Percentiles rank a stretch among this genome's conserved stretches.
phyloP scores from a whole-genome alignment of 73 alveolate species.

The Stentor coeruleus region DNA sequence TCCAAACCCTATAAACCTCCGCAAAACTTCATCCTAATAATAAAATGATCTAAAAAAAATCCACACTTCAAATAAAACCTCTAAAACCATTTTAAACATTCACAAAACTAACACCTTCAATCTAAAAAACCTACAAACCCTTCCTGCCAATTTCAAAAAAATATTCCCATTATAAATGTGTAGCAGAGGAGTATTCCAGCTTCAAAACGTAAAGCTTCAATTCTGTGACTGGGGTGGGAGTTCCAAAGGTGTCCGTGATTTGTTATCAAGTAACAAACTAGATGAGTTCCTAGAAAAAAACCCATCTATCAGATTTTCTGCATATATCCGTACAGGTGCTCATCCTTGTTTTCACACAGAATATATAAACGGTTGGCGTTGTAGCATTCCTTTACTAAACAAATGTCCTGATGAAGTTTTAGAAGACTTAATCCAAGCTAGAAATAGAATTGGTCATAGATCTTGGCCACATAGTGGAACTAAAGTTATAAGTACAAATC shows the following conservation, averaged over 20 bases:
- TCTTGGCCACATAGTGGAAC: slow-evolving; percentile 41
- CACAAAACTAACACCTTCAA: too few species aligned
- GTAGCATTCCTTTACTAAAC: slow-evolving; percentile 49
- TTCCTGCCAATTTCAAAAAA: too few species aligned
- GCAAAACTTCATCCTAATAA: too few species aligned
- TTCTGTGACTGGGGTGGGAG: slow-evolving; percentile 74
- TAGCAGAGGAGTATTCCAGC: slow-evolving; percentile 57
- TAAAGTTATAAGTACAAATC: slow-evolving; percentile 31
- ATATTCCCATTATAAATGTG: slow-evolving; percentile 45
- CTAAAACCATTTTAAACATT: too few species aligned
- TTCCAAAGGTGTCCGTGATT: slow-evolving; percentile 57
- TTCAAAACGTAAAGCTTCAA: slow-evolving; percentile 42
- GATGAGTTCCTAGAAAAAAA: slow-evolving; percentile 37
- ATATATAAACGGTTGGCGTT: slow-evolving; percentile 57
- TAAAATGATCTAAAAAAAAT: too few species aligned
- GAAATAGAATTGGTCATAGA: slow-evolving; percentile 40
- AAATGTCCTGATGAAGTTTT: slow-evolving; percentile 39
- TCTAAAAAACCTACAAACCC: too few species aligned
- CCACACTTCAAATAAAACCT: too few species aligned
- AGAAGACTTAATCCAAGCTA: slow-evolving; percentile 24
- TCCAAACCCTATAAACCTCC: too few species aligned
- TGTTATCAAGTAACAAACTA: slow-evolving; percentile 27
- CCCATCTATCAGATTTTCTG: slow-evolving; percentile 34
- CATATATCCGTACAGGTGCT: slow-evolving; percentile 41
- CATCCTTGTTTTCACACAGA: slow-evolving; percentile 58